phyloP scores from a whole-genome alignment of 345 rosid species.

The Noccaea caerulescens region DNA sequence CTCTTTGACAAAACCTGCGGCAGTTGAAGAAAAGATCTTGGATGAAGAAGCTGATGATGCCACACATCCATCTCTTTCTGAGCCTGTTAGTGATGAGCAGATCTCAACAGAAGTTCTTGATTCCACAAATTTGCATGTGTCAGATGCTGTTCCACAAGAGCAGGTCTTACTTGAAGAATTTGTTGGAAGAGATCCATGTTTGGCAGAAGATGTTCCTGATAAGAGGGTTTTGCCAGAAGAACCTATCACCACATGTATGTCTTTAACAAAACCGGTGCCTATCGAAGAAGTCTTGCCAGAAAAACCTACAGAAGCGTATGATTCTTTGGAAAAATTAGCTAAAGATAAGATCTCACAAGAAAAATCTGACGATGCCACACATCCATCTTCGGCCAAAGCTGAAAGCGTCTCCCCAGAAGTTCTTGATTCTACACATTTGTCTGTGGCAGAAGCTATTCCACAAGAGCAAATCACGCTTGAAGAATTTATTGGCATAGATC shows the following conservation, averaged over 20 bases:
- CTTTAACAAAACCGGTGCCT: conserved; percentile 12
- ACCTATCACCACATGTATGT: conserved; percentile 13
- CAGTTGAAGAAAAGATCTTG: conserved; percentile 7
- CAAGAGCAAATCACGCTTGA: conserved; percentile 23
- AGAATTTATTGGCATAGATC: conserved; percentile 30
- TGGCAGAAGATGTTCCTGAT: conserved; percentile 21
- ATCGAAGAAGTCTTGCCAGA: conserved; percentile 20
- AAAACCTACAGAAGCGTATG: conserved; percentile 8
- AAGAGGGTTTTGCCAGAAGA: conserved; percentile 25
- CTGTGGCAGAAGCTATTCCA: conserved; percentile 29
- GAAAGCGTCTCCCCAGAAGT: conserved; percentile 12
- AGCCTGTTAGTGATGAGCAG: conserved; percentile 30
- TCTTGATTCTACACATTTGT: conserved; percentile 22
- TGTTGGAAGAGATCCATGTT: conserved; percentile 21
- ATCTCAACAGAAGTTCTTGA: conserved; percentile 13
- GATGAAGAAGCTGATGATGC: conserved; percentile 28
- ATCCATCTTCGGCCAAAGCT: conserved; percentile 25
- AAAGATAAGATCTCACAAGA: conserved; percentile 6
- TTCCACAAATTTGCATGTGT: conserved; percentile 9
- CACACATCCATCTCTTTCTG: conserved; percentile 5
- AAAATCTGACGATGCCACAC: conserved; percentile 18
- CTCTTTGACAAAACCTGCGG: conserved; percentile 14
- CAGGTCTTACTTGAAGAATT: conserved; percentile 7
- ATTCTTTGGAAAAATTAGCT: conserved; percentile 27
- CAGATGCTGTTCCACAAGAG: conserved; percentile 23